Percentiles rank a stretch among this genome's conserved stretches.
Evolutionary conservation across 495 filamentous ascomycete species (phyloP).

Genomic region (Evansstolkia leycettana): DNA sequence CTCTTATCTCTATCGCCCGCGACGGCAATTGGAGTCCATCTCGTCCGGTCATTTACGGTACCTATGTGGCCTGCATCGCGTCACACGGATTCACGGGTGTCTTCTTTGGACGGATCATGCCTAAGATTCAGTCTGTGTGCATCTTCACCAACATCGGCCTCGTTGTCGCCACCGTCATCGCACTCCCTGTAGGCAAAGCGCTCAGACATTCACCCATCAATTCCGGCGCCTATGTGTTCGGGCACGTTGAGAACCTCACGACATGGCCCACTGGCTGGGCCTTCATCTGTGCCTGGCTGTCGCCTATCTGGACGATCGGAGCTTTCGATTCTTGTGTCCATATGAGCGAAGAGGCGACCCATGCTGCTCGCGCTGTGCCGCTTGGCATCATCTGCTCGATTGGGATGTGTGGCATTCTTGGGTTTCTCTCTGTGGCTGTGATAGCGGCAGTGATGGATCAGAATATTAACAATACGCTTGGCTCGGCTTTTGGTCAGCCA

Average conservation of each 20-base stretch:
- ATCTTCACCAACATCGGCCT: slow-evolving; percentile 52
- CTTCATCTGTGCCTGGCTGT: slow-evolving; percentile 50
- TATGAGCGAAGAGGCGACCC: slow-evolving; percentile 49
- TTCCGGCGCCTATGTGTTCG: slow-evolving; percentile 26
- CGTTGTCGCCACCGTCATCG: slow-evolving; percentile 52
- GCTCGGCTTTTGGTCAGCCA: slow-evolving; percentile 27
- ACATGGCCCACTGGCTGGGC: slow-evolving; percentile 47
- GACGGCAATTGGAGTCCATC: slow-evolving; percentile 53
- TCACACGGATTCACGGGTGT: slow-evolving; percentile 47
- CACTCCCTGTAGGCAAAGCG: slow-evolving; percentile 45
- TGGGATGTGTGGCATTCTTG: slow-evolving; percentile 32
- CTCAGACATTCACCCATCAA: slow-evolving; percentile 21
- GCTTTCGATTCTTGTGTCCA: slow-evolving; percentile 39
- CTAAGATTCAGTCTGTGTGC: slow-evolving; percentile 50
- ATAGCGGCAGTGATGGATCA: slow-evolving; percentile 28
- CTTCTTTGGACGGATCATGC: slow-evolving; percentile 46
- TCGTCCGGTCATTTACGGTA: slow-evolving; percentile 47
- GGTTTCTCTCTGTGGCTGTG: slow-evolving; percentile 35
- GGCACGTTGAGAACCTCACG: slow-evolving; percentile 38
- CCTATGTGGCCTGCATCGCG: slow-evolving; percentile 47
- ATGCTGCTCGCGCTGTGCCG: slow-evolving; percentile 48
- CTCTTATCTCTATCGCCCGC: slow-evolving; percentile 45
- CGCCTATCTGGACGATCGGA: slow-evolving; percentile 53
- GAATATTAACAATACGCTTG: slow-evolving; percentile 20
- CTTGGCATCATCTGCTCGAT: slow-evolving; percentile 41